These are phyloP conservation scores for Saccharomycopsis lassenensis DNA, from an alignment of 805 yeast species.

Conservation along the genomic window DNA sequence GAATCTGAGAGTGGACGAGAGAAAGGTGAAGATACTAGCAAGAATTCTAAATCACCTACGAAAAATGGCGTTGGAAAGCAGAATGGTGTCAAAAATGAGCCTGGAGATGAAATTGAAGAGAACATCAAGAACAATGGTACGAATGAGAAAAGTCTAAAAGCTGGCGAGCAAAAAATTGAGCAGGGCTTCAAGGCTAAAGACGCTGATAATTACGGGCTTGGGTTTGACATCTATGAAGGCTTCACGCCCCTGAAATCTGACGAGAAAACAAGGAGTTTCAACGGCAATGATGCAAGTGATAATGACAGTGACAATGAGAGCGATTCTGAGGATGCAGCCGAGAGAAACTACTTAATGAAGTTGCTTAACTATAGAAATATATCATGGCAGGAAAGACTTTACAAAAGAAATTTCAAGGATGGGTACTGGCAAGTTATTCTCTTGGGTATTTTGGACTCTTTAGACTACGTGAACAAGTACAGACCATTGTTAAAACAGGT, in stretches of 20 bases:
- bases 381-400: constrained; percentile 71
- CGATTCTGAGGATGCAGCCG: constrained; percentile 19
- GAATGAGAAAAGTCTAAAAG: constrained; percentile 2
- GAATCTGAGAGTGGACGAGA: neutral
- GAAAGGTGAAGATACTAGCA: neutral
- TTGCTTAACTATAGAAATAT: constrained; percentile 44
- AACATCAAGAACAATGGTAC: constrained; percentile 5
- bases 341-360: constrained; percentile 22
- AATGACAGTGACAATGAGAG: constrained; percentile 19
- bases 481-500: constrained; percentile 38
- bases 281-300: constrained; percentile 20
- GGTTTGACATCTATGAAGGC: constrained; percentile 21
- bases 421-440: constrained; percentile 79
- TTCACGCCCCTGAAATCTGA: neutral
- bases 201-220: constrained; percentile 16
- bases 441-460: constrained; percentile 57
- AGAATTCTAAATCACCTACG: neutral
- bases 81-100: constrained; percentile 5
- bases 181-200: constrained; percentile 15
- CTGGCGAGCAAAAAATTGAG: constrained; percentile 16
- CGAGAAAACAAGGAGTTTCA: neutral
- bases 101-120: constrained; percentile 17
- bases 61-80: too few relatives aligned
- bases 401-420: constrained; percentile 63
- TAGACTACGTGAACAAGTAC: constrained; percentile 48